Conservation (phyloP, 2,329 filamentous ascomycete species). For the Fusarium chuoi region DNA sequence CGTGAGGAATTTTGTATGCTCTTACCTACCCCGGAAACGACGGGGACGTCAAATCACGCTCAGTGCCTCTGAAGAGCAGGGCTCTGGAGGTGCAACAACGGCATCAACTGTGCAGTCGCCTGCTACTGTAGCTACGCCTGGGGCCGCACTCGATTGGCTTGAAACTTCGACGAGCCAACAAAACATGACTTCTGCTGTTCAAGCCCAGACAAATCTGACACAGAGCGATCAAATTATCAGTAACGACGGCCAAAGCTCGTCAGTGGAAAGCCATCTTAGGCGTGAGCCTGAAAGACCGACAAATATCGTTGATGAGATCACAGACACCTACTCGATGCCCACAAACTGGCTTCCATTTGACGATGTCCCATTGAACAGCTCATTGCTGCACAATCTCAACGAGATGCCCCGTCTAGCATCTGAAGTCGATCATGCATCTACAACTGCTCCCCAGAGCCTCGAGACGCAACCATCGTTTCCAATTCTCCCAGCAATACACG, state of each 20-base stretch:
- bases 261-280: background rate
- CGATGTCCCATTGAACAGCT: background rate
- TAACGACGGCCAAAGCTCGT: background rate
- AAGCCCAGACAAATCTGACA: background rate
- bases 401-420: background rate
- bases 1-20: background rate
- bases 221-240: background rate
- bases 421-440: background rate
- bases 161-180: background rate
- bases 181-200: background rate
- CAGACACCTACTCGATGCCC: background rate
- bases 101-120: background rate
- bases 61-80: background rate
- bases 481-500: background rate
- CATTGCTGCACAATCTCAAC: fast-evolving
- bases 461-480: background rate
- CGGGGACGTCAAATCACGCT: background rate
- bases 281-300: background rate
- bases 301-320: background rate
- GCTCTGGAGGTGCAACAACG: background rate
- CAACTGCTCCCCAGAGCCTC: background rate
- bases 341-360: background rate
- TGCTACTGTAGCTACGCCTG: background rate
- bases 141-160: background rate
- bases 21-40: background rate